Percentiles rank a stretch among this genome's conserved stretches.
Conservation (phyloP, 257 asterid species). For the Fraxinus cuspidata region DNA sequence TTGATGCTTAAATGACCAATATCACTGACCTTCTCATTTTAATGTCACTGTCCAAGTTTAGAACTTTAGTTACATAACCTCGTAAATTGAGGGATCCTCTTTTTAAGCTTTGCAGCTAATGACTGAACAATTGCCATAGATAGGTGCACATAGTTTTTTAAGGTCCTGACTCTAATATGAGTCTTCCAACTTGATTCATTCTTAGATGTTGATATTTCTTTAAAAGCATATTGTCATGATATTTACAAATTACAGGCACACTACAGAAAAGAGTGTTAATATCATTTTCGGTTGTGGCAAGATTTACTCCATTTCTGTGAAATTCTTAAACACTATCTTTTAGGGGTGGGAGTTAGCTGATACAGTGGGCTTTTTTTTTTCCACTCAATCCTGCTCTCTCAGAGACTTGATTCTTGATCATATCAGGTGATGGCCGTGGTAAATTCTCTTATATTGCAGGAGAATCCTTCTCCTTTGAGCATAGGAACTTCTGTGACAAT, state of each 20-base stretch:
- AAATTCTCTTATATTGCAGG: neutral
- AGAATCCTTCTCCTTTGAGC: neutral
- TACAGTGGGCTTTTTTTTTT: too few species aligned
- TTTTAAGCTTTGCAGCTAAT: too few species aligned
- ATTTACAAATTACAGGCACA: neutral
- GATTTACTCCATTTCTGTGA: neutral
- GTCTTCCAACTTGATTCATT: neutral
- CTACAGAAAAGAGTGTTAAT: neutral
- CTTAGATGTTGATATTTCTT: neutral
- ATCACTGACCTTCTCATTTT: neutral
- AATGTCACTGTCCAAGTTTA: neutral
- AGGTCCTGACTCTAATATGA: neutral
- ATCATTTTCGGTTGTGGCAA: neutral
- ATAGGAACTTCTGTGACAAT: neutral
- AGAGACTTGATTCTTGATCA: neutral
- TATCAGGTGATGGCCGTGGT: neutral
- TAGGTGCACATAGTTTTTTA: neutral
- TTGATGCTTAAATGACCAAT: neutral
- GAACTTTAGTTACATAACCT: neutral
- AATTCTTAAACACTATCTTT: neutral
- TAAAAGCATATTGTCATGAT: neutral
- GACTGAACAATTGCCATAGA: neutral
- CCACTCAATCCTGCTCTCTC: neutral
- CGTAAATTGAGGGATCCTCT: neutral
- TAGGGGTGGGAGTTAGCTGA: neutral